Evolutionary conservation across 805 yeast species (phyloP).

Genomic region (Metschnikowia reukaufii): DNA sequence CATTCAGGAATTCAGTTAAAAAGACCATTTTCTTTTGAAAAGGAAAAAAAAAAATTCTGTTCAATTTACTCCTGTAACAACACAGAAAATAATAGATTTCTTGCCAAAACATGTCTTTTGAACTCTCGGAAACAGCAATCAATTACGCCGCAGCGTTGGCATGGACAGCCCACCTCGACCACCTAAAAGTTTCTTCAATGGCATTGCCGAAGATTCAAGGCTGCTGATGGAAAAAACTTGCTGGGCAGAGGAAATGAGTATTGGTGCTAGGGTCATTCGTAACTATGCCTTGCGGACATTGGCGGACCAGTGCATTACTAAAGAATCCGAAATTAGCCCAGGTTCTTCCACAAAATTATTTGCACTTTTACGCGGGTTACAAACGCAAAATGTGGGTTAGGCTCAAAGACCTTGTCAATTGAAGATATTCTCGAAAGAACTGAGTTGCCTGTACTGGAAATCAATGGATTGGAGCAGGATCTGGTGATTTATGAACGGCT

Average conservation of each 20-base stretch:
- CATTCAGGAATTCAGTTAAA: no score
- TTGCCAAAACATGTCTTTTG: not conserved
- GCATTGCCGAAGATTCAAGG: slow-evolving; percentile 12
- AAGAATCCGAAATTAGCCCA: not conserved
- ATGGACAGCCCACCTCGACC: slow-evolving; percentile 23
- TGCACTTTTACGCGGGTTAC: not conserved
- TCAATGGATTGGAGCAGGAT: slow-evolving; percentile 15
- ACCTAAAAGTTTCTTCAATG: slow-evolving; percentile 14
- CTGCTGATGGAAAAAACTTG: slow-evolving; percentile 22
- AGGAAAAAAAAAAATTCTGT: no score
- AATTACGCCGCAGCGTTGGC: slow-evolving; percentile 30
- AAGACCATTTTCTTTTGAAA: no score
- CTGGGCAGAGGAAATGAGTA: slow-evolving; percentile 22
- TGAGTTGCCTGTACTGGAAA: slow-evolving; percentile 11
- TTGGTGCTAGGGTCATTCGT: slow-evolving; percentile 18
- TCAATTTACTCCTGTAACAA: not conserved
- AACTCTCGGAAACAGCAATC: slow-evolving; percentile 3
- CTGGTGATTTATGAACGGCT: slow-evolving; percentile 20
- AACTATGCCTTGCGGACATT: slow-evolving; percentile 13
- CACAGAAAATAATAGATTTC: not conserved
- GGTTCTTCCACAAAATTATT: not conserved
- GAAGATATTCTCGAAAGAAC: slow-evolving; percentile 14
- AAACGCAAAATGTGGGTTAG: not conserved
- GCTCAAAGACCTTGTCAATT: not conserved
- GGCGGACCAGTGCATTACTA: slow-evolving; percentile 13